Conservation (phyloP, 345 rosid species). For the Eucalyptus polybractea region DNA sequence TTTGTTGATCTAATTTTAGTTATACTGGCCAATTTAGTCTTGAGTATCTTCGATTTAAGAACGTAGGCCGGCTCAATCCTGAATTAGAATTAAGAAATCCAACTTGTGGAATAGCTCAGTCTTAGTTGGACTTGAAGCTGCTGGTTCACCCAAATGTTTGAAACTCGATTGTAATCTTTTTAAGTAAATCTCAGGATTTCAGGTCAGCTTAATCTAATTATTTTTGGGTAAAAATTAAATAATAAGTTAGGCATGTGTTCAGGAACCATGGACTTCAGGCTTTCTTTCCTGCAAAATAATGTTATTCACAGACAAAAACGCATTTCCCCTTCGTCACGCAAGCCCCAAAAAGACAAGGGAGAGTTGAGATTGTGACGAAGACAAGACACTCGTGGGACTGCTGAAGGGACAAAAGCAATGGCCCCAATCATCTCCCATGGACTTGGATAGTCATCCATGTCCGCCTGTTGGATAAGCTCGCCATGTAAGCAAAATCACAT, state of each 20-base stretch:
- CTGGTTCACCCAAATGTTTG: neutral
- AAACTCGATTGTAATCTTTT: neutral
- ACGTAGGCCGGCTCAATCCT: accelerated
- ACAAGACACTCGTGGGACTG: neutral
- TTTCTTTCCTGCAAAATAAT: neutral
- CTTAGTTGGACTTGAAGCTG: neutral
- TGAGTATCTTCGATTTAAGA: neutral
- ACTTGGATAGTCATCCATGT: neutral
- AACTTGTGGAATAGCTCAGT: neutral
- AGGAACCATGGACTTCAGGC: neutral
- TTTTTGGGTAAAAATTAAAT: neutral
- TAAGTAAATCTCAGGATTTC: neutral
- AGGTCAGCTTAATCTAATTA: neutral
- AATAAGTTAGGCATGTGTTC: neutral
- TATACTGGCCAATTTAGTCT: too few species aligned
- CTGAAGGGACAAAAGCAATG: neutral
- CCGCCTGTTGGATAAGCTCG: neutral
- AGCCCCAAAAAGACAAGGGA: neutral
- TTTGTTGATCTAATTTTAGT: neutral
- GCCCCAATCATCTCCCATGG: neutral
- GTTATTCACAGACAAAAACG: neutral
- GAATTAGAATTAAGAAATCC: neutral
- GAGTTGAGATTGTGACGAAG: neutral
- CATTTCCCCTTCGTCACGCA: neutral
- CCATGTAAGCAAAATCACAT: neutral